Percentiles rank a stretch among this genome's conserved stretches.
Evolutionary conservation across 768 basidiomycete species (phyloP).

Genomic region (Leucocoprinus birnbaumii): DNA sequence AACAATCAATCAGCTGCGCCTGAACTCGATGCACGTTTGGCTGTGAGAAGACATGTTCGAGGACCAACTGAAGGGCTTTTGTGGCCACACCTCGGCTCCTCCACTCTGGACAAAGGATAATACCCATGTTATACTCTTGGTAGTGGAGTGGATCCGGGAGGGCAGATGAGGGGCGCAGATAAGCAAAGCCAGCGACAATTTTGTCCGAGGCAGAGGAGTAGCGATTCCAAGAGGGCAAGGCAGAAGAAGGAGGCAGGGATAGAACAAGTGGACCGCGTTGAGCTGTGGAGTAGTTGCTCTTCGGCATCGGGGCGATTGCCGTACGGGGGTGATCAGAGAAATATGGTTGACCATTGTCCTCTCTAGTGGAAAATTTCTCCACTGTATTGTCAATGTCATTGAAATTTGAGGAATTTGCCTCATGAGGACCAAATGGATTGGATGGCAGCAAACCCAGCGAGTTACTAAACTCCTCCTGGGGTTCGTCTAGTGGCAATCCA

Average conservation of each 20-base stretch:
- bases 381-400: not conserved
- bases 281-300: not conserved
- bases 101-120: conserved; percentile 38
- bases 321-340: not conserved
- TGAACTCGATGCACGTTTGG: conserved; percentile 49
- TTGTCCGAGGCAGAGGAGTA: conserved; percentile 2
- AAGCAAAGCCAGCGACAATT: conserved; percentile 36
- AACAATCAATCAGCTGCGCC: conserved; percentile 44
- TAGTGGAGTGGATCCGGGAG: conserved; percentile 27
- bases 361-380: not conserved
- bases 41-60: conserved; percentile 46
- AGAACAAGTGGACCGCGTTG: not conserved
- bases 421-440: not conserved
- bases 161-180: conserved; percentile 30
- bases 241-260: not conserved
- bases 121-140: conserved; percentile 53
- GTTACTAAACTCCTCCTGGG: not conserved
- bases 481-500: conserved; percentile 6
- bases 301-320: too few species aligned
- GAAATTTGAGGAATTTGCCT: not conserved
- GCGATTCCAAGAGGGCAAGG: not conserved
- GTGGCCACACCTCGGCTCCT: conserved; percentile 42
- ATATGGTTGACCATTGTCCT: not conserved
- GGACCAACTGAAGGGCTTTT: conserved; percentile 40
- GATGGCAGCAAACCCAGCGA: not conserved